phyloP scores from a whole-genome alignment of 2,329 filamentous ascomycete genomes.

The Penicillium crustosum region DNA sequence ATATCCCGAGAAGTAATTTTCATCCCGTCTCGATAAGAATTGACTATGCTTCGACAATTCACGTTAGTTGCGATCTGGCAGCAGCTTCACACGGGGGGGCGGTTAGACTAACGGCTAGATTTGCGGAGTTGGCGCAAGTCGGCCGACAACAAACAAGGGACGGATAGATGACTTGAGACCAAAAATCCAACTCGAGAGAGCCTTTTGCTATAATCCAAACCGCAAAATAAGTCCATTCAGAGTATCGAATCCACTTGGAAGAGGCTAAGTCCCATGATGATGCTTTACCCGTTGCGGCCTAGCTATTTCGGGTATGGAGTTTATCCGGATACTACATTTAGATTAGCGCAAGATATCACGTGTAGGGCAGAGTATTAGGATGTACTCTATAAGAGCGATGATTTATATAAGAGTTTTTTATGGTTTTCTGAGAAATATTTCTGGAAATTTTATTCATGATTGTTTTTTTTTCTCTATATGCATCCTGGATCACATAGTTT shows the following conservation, averaged over 20 bases:
- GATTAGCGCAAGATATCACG: constrained; percentile 23
- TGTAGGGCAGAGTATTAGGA: constrained; percentile 12
- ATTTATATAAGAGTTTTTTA: not conserved
- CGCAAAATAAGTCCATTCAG: constrained; percentile 4
- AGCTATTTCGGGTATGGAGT: constrained; percentile 15
- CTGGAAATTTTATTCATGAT: fast-evolving
- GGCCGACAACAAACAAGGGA: not conserved
- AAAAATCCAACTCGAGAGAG: not conserved
- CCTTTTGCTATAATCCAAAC: not conserved
- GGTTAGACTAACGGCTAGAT: constrained; percentile 12
- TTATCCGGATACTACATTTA: constrained; percentile 20
- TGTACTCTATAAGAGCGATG: not conserved
- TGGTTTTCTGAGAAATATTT: fast-evolving
- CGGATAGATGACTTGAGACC: not conserved
- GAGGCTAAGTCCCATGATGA: constrained; percentile 28
- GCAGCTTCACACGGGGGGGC: constrained; percentile 22
- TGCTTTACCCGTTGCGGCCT: constrained; percentile 28
- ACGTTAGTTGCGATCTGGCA: constrained; percentile 35
- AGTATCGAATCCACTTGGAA: constrained; percentile 13
- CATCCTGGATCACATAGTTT: too few relatives aligned
- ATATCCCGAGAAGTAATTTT: constrained; percentile 21
- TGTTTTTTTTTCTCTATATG: not conserved
- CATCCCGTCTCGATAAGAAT: constrained; percentile 29
- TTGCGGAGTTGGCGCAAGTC: constrained; percentile 10
- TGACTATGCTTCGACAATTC: constrained; percentile 18